Base-by-base conservation (phyloP, 202 grass and related monocot species). In the Setaria italica region DNA sequence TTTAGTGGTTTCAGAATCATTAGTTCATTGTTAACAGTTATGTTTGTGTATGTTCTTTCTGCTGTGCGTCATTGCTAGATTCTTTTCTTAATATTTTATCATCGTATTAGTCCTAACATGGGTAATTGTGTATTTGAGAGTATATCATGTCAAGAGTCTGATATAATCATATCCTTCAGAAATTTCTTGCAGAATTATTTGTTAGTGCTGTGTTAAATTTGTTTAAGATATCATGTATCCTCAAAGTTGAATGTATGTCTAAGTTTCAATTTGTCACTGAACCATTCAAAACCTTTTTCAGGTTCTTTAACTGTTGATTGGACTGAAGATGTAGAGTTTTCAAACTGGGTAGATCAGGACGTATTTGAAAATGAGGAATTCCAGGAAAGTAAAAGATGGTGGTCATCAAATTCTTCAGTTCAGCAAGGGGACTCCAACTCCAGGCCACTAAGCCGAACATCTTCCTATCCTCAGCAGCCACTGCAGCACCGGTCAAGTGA, bases 261-360 rank as follows among this genome's bases (percentile, higher is more conserved):
- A 78, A 78, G 62, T 46, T 47, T 71, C 32, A 57, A 25, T 82
- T 74, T 49, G 25, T 72, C 70, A 60, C 71, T 90, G 63, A 92
- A 78, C 66, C 41, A 29, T 90, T 77, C 60, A 79, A 85, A 56
- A 54, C 34, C 43, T 7, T 81, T 82, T 88, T 74, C 90, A 99
- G 96, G 93, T 95, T 99, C 96, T 80, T 90, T 94, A 77, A 96
- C 96, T 81, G 75, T 86, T 77, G 96, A 99, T 78, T 99, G 93
- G 93, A 67, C 85, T 67, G 89, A 90, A 80, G 96, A 99, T 82
- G 78, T 58, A 20, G 96, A 99, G 49, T 74, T 83, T 80, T 55
- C 84, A 57, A 96, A 94, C 75, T 94, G 90, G 90, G 74, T 78
- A 62, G 92, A 99, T 84, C 96, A 93, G 19, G 90, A 90, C 48